Conservation (phyloP, 208 protist species). For the Trypanosoma platydactyli region DNA sequence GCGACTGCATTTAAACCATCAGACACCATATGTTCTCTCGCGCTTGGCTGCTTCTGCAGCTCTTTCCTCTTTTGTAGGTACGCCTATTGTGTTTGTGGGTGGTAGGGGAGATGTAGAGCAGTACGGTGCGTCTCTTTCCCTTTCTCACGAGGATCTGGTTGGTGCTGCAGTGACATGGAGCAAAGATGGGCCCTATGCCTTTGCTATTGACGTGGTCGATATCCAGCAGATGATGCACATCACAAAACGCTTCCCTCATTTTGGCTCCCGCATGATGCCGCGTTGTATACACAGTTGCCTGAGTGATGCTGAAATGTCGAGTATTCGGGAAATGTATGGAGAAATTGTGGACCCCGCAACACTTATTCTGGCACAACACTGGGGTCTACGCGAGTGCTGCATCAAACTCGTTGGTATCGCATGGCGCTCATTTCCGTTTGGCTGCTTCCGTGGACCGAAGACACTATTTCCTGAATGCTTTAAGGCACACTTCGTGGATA, state of each 20-base stretch:
- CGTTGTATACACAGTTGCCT: conserved; percentile 6
- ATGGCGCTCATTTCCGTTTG: conserved; percentile 42
- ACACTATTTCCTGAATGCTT: conserved; percentile 10
- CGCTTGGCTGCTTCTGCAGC: conserved; percentile 57
- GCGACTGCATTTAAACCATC: conserved; percentile 39
- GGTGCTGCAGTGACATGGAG: conserved; percentile 51
- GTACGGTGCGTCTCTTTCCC: conserved; percentile 38
- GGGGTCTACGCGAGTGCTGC: conserved; percentile 57
- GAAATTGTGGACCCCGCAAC: conserved; percentile 27
- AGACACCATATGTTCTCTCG: conserved; percentile 56
- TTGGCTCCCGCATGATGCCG: conserved; percentile 15
- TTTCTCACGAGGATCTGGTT: conserved; percentile 53
- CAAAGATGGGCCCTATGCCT: not conserved
- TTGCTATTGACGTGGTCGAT: conserved; percentile 50
- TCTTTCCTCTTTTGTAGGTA: conserved; percentile 16
- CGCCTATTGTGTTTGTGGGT: conserved; percentile 34
- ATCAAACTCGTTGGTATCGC: conserved; percentile 58
- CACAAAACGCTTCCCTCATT: conserved; percentile 26
- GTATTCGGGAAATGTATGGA: not conserved
- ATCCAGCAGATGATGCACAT: conserved; percentile 39
- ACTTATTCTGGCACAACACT: conserved; percentile 55
- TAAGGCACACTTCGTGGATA: conserved; percentile 15
- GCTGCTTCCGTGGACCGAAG: conserved; percentile 18
- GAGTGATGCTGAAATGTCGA: not conserved
- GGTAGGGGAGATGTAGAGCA: conserved; percentile 26